Conservation (phyloP, 2,329 filamentous ascomycete species). For the Tolypocladium nubicola region DNA sequence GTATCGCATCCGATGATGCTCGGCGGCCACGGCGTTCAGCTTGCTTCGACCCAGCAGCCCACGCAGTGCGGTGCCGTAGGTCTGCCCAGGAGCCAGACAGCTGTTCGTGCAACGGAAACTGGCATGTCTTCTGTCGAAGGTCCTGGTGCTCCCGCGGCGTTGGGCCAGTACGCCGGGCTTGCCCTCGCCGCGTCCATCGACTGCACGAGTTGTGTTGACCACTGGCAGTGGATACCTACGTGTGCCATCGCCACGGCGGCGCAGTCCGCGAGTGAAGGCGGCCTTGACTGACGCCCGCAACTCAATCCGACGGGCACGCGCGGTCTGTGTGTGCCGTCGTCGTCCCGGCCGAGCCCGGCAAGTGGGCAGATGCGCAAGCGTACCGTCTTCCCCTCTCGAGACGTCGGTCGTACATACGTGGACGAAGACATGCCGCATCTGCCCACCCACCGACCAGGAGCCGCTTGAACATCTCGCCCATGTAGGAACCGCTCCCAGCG, state of each 20-base stretch:
- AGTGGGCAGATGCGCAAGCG: no score
- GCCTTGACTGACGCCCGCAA: not conserved
- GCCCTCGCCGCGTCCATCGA: not conserved
- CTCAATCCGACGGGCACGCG: not conserved
- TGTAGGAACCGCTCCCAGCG: no score
- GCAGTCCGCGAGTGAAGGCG: not conserved
- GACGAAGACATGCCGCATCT: not conserved
- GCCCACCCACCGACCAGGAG: not conserved
- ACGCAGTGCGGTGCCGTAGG: not conserved
- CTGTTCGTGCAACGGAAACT: not conserved
- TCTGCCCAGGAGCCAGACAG: not conserved
- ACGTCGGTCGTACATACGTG: no score
- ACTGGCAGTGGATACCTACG: not conserved
- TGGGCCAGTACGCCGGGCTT: not conserved
- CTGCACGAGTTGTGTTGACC: not conserved
- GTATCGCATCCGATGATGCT: not conserved
- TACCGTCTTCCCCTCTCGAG: no score
- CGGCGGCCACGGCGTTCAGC: not conserved
- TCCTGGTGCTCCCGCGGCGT: no score
- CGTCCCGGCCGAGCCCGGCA: not conserved
- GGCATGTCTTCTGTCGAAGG: not conserved
- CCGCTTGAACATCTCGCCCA: not conserved
- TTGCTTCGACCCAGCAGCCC: not conserved
- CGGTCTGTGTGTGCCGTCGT: not conserved
- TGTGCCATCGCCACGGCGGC: not conserved